Conservation (phyloP, 1,284 basidiomycete genomes). For the Malassezia brasiliensis region DNA sequence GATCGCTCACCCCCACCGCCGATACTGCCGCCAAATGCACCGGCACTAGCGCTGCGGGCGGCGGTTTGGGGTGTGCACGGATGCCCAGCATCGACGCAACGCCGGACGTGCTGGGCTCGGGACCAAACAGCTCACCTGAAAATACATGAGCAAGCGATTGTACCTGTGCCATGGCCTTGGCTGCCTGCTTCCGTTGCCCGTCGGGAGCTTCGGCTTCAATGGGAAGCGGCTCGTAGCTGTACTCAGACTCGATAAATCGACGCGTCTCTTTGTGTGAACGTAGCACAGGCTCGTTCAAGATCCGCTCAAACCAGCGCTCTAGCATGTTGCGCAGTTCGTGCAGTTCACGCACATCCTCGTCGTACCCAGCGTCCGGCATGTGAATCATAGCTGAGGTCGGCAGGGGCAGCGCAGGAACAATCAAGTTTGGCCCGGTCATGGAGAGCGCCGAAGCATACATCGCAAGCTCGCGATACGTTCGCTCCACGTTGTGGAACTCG, state of each 20-base stretch:
- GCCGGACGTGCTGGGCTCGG: neutral
- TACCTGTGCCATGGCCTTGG: neutral
- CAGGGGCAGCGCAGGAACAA: conserved; percentile 31
- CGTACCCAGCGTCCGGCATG: conserved; percentile 3
- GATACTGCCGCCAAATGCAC: neutral
- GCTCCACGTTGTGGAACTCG: conserved; percentile 26
- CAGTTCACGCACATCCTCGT: conserved; percentile 17
- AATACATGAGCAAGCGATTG: conserved; percentile 8
- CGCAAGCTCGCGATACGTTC: conserved; percentile 35
- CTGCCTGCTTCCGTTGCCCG: neutral
- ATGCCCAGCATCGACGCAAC: neutral
- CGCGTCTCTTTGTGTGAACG: conserved; percentile 34
- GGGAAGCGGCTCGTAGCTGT: conserved; percentile 29
- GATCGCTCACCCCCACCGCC: conserved; percentile 1
- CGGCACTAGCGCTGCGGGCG: conserved; percentile 6
- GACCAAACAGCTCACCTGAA: conserved; percentile 1
- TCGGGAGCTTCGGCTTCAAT: conserved; percentile 3
- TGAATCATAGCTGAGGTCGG: conserved; percentile 19
- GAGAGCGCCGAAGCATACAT: conserved; percentile 28
- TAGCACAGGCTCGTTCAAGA: conserved; percentile 24
- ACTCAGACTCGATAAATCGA: conserved; percentile 39
- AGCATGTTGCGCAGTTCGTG: conserved; percentile 33
- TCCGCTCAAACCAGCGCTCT: conserved; percentile 29
- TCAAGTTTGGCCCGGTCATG: conserved; percentile 22
- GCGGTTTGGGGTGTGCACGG: neutral